Base-by-base conservation (phyloP, 805 yeast species). In the Metschnikowia baotianmanensis region DNA sequence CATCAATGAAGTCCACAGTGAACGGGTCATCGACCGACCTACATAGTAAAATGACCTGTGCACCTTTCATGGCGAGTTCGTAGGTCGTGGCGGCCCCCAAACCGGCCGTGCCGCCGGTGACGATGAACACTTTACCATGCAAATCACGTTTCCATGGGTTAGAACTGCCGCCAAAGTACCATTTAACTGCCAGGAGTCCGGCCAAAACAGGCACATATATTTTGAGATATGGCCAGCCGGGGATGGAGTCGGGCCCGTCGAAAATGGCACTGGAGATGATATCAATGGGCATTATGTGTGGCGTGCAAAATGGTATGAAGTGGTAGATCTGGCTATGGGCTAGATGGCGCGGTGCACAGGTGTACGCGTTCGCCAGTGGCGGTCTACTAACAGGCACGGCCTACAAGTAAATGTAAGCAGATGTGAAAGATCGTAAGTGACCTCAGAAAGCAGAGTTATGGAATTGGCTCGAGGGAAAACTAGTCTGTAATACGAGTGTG, bases 101-200 rank as follows among this genome's bases (percentile, higher is more conserved):
- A 0, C 98, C 97, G 1, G 95, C 76, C 0, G 98, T 91, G 2
- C 96, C 99, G n/a, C 99, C 99, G 0, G 93, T 84, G 6, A 86
- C 72, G 16, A 86, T 68, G 53, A 72, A 84, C 4, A 90, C 98
- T 55, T 82, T 80, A 1, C 98, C 97, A 57, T 93, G 96, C 58
- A 91, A 63, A 49, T 89, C 90, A 45, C 97, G 73, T 46, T 87
- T 96, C 96, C 96, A 91, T 0, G 89, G 85, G 63, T 91, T 93
- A 16, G 76, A 51, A 1, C 86, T 62, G 9, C 99, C 99, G 25
- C 83, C 77, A 53, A 85, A 81, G 65, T 85, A 87, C 58, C 77
- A 78, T 59, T 91, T 91, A 31, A 80, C 37, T 1, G 74, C 73
- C 0, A 72, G 64, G 13, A 46, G 40, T 13, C 46, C 53, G 0